Evolutionary conservation across 139 green algal species (phyloP).

Genomic region (Chlamydomonas urium): DNA sequence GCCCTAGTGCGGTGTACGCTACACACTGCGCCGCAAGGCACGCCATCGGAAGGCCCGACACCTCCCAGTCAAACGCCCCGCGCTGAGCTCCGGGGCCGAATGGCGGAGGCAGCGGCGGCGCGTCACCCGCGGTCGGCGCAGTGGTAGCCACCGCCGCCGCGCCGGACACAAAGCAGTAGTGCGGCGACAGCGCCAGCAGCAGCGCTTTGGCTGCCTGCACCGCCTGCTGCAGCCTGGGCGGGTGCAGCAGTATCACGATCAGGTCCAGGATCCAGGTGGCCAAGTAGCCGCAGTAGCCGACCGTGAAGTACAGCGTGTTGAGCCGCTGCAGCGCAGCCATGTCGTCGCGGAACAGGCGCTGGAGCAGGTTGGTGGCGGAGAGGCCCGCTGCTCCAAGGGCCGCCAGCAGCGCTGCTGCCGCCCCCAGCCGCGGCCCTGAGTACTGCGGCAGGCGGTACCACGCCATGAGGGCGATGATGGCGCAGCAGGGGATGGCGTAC

Average conservation of each 20-base stretch:
- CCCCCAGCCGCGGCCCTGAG: conserved; percentile 45
- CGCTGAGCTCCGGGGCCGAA: conserved; percentile 5
- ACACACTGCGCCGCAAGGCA: conserved; percentile 39
- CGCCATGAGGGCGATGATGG: conserved; percentile 36
- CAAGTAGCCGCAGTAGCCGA: conserved; percentile 67
- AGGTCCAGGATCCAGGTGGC: conserved; percentile 57
- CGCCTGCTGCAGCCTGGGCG: conserved; percentile 11
- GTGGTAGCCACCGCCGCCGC: conserved; percentile 18
- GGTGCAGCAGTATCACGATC: conserved; percentile 42
- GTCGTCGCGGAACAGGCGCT: conserved; percentile 66
- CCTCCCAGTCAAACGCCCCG: conserved; percentile 42
- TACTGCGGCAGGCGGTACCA: conserved; percentile 50
- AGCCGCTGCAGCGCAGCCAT: conserved; percentile 62
- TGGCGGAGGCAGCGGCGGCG: not conserved
- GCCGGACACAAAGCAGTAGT: conserved; percentile 62
- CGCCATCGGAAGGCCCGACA: conserved; percentile 30
- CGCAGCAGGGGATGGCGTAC: conserved; percentile 43
- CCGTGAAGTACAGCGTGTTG: conserved; percentile 62
- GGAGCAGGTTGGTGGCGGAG: conserved; percentile 59
- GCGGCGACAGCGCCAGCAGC: conserved; percentile 51
- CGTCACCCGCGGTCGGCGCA: not conserved
- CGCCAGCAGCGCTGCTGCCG: conserved; percentile 46
- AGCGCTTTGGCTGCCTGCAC: conserved; percentile 27
- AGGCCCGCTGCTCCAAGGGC: conserved; percentile 44
- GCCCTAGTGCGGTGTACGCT: conserved; percentile 25